A percentile compares a stretch with the other conserved stretches of the same genome.
These are phyloP conservation scores for Bryopsis sp. DNA, from an alignment of 139 green algal species.

Conservation along the genomic window DNA sequence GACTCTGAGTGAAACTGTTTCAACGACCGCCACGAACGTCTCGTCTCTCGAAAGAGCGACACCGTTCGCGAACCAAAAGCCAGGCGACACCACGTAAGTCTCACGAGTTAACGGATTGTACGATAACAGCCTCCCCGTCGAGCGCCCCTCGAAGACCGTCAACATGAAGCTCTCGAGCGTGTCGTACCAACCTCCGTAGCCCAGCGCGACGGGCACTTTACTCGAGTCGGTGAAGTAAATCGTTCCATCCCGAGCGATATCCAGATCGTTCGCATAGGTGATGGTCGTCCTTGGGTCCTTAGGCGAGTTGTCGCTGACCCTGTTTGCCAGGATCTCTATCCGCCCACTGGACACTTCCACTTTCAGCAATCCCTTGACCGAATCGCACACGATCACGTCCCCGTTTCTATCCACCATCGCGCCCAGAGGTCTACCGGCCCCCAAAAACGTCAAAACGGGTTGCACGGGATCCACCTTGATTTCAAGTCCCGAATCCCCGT, in stretches of 20 bases:
- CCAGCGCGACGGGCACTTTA: constrained; percentile 13
- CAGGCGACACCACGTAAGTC: constrained; percentile 35
- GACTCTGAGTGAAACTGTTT: constrained; percentile 31
- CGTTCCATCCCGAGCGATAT: constrained; percentile 41
- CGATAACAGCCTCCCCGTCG: constrained; percentile 42
- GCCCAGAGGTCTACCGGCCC: constrained; percentile 24
- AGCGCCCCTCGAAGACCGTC: constrained; percentile 23
- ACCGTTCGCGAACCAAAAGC: constrained; percentile 64
- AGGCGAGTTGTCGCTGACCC: constrained; percentile 18
- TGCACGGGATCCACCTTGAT: constrained; percentile 5
- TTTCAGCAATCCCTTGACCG: constrained; percentile 29
- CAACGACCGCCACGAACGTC: constrained; percentile 45
- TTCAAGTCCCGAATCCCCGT: background rate
- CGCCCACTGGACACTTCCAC: constrained; percentile 17
- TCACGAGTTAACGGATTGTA: constrained; percentile 39
- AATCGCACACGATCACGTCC: constrained; percentile 26
- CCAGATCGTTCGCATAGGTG: constrained; percentile 53
- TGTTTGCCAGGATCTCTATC: constrained; percentile 24
- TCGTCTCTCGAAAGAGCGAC: constrained; percentile 52
- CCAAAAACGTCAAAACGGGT: constrained; percentile 10
- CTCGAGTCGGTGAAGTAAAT: constrained; percentile 59
- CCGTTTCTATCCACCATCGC: constrained; percentile 19
- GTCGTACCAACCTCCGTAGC: constrained; percentile 16
- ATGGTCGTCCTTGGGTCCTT: constrained; percentile 27
- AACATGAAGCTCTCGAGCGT: constrained; percentile 22